phyloP scores from a whole-genome alignment of 2,329 filamentous ascomycete genomes.

The Colletotrichum godetiae region DNA sequence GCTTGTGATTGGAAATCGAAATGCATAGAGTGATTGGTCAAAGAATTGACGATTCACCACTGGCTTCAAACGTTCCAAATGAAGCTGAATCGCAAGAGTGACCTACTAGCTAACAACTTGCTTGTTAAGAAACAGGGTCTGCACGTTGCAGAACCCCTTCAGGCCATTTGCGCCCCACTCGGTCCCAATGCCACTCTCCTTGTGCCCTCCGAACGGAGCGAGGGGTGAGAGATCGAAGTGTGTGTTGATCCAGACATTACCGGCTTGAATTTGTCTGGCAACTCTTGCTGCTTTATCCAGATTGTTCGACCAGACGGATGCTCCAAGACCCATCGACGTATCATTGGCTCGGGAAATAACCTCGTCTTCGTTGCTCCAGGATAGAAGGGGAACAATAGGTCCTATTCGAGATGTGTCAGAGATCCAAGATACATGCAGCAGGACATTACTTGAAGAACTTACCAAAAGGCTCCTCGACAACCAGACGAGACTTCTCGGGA shows the following conservation, averaged over 20 bases:
- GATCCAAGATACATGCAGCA: no score
- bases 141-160: conserved; percentile 46
- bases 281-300: conserved; percentile 61
- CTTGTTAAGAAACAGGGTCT: conserved; percentile 40
- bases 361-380: conserved; percentile 70
- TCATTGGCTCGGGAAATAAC: conserved; percentile 67
- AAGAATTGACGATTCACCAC: no score
- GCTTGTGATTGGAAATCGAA: no score
- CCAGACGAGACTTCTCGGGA: conserved; percentile 18
- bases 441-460: not conserved
- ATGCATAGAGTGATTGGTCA: no score
- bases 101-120: no score
- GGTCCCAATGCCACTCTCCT: conserved; percentile 54
- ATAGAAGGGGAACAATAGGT: conserved; percentile 72
- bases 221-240: conserved; percentile 57
- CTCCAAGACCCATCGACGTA: conserved; percentile 63
- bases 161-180: conserved; percentile 54
- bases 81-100: no score
- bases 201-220: conserved; percentile 55
- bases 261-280: conserved; percentile 64
- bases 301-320: conserved; percentile 69
- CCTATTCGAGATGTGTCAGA: conserved; percentile 43
- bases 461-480: conserved; percentile 19
- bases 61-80: no score
- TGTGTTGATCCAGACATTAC: conserved; percentile 58